phyloP scores from a whole-genome alignment of 768 basidiomycete genomes.

The Tricholoma sp. region DNA sequence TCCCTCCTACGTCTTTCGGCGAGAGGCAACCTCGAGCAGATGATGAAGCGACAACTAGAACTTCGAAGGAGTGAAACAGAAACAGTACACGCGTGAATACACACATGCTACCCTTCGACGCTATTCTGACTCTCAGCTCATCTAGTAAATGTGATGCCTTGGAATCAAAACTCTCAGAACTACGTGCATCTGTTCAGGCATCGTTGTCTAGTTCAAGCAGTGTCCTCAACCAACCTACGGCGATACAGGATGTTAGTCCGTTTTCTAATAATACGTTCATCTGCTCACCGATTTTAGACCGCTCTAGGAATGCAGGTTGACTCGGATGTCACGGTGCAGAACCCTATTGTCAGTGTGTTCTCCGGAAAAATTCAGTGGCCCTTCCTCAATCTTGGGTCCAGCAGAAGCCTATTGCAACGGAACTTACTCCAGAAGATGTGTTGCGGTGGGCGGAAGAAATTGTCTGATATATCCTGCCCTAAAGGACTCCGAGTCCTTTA shows the following conservation, averaged over 20 bases:
- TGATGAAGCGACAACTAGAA: slow-evolving; percentile 79
- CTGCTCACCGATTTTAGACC: not conserved
- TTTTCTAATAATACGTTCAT: not conserved
- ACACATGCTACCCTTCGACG: not conserved
- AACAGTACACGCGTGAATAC: slow-evolving; percentile 59
- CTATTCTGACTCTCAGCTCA: not conserved
- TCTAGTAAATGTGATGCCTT: slow-evolving; percentile 68
- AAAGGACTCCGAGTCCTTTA: too few species aligned
- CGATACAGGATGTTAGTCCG: not conserved
- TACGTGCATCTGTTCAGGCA: slow-evolving; percentile 35
- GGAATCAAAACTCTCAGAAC: slow-evolving; percentile 54
- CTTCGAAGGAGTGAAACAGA: slow-evolving; percentile 68
- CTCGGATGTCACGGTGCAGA: not conserved
- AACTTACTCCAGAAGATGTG: slow-evolving; percentile 36
- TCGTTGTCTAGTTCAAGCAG: too few species aligned
- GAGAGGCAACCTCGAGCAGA: slow-evolving; percentile 69
- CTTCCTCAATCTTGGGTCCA: not conserved
- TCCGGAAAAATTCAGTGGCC: not conserved
- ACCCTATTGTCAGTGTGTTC: not conserved
- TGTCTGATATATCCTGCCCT: slow-evolving; percentile 6
- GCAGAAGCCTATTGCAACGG: not conserved
- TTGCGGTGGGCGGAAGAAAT: slow-evolving; percentile 56
- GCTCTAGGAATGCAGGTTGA: not conserved
- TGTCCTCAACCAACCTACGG: not conserved
- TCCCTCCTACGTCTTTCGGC: slow-evolving; percentile 41